Conservation (phyloP, 345 rosid genomes). For the Linum trigynum region DNA sequence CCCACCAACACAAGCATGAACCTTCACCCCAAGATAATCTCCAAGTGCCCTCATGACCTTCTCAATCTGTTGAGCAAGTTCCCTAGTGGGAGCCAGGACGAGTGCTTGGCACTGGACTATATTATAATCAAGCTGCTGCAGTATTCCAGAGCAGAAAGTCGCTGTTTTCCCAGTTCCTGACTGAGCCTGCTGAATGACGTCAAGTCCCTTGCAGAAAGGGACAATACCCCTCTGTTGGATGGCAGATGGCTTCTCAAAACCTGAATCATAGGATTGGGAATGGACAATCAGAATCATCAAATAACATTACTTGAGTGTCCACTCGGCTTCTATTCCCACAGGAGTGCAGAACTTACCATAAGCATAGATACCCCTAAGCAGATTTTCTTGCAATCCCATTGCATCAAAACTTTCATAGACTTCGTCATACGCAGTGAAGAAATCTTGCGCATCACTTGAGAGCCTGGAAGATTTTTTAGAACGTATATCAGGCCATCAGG, state of each 20-base stretch:
- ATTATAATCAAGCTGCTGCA: constrained; percentile 22
- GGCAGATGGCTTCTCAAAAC: constrained; percentile 29
- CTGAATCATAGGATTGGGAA: background rate
- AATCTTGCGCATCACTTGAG: constrained; percentile 26
- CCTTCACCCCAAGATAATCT: constrained; percentile 21
- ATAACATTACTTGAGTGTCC: too few species aligned
- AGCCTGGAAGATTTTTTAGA: constrained; percentile 14
- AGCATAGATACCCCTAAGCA: constrained; percentile 10
- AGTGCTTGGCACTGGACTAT: constrained; percentile 18
- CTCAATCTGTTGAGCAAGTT: constrained; percentile 21
- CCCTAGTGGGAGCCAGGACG: constrained; percentile 10
- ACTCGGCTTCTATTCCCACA: too few species aligned
- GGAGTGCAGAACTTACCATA: too few species aligned
- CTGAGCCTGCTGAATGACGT: too few species aligned
- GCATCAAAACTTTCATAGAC: constrained; percentile 39
- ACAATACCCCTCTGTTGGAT: constrained; percentile 25
- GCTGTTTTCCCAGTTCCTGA: constrained; percentile 13
- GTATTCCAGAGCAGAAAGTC: constrained; percentile 22
- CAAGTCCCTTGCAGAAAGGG: constrained; percentile 20
- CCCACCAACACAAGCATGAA: constrained; percentile 12
- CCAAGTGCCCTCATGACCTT: constrained; percentile 25
- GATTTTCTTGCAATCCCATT: constrained; percentile 43
- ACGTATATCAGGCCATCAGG: background rate
- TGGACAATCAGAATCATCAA: too few species aligned
- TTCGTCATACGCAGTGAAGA: constrained; percentile 35